Conservation (phyloP, 441 rosid species). For the Brassica balearica region DNA sequence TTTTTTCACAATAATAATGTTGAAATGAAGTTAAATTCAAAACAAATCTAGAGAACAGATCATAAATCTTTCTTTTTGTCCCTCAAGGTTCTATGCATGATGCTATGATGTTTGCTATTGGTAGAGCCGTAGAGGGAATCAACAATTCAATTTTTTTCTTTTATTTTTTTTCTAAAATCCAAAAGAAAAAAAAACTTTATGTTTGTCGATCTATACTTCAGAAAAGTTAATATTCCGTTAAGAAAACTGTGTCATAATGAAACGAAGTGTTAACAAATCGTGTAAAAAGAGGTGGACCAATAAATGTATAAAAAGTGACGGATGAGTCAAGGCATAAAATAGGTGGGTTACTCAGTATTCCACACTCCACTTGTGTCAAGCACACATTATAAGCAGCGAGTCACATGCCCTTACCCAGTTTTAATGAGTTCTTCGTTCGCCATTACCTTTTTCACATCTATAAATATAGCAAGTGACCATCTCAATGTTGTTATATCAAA, state of each 20-base stretch:
- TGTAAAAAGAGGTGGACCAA: conserved; percentile 41
- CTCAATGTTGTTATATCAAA: conserved; percentile 26
- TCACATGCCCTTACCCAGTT: conserved; percentile 34
- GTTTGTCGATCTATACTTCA: not conserved
- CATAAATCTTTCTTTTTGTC: conserved; percentile 39
- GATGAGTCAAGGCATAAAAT: conserved; percentile 39
- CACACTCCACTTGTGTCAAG: conserved; percentile 39
- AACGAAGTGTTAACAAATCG: conserved; percentile 13
- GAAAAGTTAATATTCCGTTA: conserved; percentile 13
- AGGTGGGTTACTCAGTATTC: conserved; percentile 38
- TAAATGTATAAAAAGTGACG: conserved; percentile 26
- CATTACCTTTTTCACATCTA: conserved; percentile 23
- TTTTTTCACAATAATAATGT: conserved; percentile 9
- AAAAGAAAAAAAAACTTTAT: conserved; percentile 8
- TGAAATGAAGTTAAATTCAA: conserved; percentile 16
- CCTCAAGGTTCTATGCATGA: conserved; percentile 41
- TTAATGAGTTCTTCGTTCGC: conserved; percentile 11
- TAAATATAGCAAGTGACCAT: conserved; percentile 25
- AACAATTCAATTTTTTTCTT: not conserved
- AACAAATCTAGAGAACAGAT: conserved; percentile 41
- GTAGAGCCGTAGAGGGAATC: conserved; percentile 29
- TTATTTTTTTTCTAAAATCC: conserved; percentile 22
- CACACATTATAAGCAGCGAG: conserved; percentile 42
- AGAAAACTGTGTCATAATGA: not conserved
- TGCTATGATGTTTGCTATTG: conserved; percentile 36